phyloP scores from a whole-genome alignment of 164 flowering plant species.

The Nelumbo lutea region DNA sequence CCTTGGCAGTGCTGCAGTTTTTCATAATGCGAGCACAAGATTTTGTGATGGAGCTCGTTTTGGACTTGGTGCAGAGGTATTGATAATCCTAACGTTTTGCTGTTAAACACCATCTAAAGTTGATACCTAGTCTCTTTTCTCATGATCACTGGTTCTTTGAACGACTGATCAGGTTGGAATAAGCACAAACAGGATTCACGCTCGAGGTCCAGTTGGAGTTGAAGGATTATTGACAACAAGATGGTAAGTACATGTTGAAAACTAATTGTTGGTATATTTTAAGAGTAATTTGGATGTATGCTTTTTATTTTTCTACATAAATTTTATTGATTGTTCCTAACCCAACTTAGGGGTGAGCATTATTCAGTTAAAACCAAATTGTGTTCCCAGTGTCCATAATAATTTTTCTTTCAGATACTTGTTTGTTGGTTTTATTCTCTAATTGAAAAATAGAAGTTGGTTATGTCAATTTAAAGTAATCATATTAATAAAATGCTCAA shows the following conservation, averaged over 20 bases:
- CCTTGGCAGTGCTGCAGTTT: conserved; percentile 88
- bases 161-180: conserved; percentile 71
- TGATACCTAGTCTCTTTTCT: conserved; percentile 1
- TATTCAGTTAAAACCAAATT: no score
- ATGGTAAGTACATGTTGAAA: conserved; percentile 47
- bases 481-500: no score
- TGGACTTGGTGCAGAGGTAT: conserved; percentile 98
- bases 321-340: not conserved
- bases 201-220: conserved; percentile 98
- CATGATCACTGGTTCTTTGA: conserved; percentile 6
- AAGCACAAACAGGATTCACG: conserved; percentile 95
- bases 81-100: not conserved
- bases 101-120: not conserved
- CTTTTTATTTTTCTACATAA: not conserved
- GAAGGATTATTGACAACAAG: conserved; percentile 90
- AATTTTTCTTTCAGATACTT: no score
- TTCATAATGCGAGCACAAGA: conserved; percentile 97
- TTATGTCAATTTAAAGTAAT: no score
- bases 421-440: no score
- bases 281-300: not conserved
- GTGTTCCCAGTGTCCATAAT: no score
- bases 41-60: conserved; percentile 97
- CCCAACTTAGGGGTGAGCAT: no score
- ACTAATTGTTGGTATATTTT: not conserved
- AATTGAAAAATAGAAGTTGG: no score